phyloP scores from a whole-genome alignment of 2,329 filamentous ascomycete genomes.

The Sporothrix pseudoabietina region DNA sequence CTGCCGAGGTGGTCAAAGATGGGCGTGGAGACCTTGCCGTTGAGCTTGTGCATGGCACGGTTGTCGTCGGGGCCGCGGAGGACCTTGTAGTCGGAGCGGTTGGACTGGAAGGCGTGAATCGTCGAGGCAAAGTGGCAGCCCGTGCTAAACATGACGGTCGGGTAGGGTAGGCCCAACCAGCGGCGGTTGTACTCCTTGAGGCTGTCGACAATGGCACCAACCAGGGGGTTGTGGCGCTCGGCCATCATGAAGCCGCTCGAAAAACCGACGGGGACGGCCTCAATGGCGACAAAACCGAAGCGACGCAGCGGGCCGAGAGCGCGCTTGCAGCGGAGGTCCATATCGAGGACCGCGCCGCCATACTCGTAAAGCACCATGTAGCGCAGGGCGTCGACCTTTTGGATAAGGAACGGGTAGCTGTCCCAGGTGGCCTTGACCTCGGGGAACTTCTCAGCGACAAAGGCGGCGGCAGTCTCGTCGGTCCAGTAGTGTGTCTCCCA shows the following conservation, averaged over 20 bases:
- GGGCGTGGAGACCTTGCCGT: constrained; percentile 28
- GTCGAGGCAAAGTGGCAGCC: constrained; percentile 29
- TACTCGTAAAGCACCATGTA: constrained; percentile 78
- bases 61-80: constrained; percentile 26
- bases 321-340: constrained; percentile 30
- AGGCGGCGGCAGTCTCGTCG: constrained; percentile 41
- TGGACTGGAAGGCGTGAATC: constrained; percentile 17
- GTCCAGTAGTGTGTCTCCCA: constrained; percentile 29
- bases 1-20: constrained; percentile 30
- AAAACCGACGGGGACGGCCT: constrained; percentile 27
- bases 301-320: constrained; percentile 29
- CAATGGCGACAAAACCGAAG: constrained; percentile 29
- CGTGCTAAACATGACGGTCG: constrained; percentile 30
- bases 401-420: constrained; percentile 72
- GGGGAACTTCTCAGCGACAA: constrained; percentile 72
- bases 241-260: constrained; percentile 30
- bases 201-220: constrained; percentile 25
- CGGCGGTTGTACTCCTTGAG: constrained; percentile 25
- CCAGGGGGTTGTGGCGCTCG: constrained; percentile 26
- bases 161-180: constrained; percentile 28
- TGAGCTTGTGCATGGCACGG: constrained; percentile 28
- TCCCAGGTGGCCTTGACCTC: constrained; percentile 78
- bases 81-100: constrained; percentile 26
- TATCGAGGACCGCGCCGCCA: constrained; percentile 50
- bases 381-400: constrained; percentile 74